Base-by-base conservation (phyloP, 768 basidiomycete genomes). In the button mushroom (Agaricus bisporus) region DNA sequence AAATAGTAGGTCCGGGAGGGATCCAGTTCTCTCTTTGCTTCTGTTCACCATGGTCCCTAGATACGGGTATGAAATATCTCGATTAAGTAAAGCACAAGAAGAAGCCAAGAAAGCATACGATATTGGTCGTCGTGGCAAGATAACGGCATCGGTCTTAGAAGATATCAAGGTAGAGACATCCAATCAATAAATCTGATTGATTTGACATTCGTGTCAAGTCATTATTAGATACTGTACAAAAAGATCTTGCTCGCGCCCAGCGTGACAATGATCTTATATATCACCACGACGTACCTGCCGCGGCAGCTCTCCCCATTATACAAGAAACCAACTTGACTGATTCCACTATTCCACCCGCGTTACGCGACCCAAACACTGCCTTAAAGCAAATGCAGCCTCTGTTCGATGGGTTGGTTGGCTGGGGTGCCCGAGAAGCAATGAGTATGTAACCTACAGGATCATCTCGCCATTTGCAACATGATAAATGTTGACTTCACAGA, bases 181-280 rank as follows among this genome's bases (percentile, higher is more conserved):
- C 17, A 32, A 47, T 25, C 20, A 20, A 7, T 18, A 49, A 44
- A 11, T 26, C 32, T 32, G 32, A 18, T 54, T 28, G 41, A 37
- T 32, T 38, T 54, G 42, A 56, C 61, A 56, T 41, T 51, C 48
- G 36, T 48, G 49, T 32, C 20, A 64, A 98, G 94, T 90, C 88
- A 1, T 72, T 98, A 14, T 70, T 88, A 22, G 84, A 86, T 43
- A 83, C 73, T 7, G 72, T 97, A 22, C 79, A 86, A 59, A 82
- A 79, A 48, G 79, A 82, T 51, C 67, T 88, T 32, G 68, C 73
- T 4, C 80, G 91, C 12, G 90, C 95, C 0, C 81, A 86, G 58
- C 81, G 91, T 29, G 95, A 98, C 67, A 99, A 99, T 65, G 89
- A 95, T 67, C 73, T 97, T 6, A 97, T 99, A 37, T 99, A 98